phyloP scores from a whole-genome alignment of 2,329 filamentous ascomycete genomes.

The Thermothelomyces thermophilus region DNA sequence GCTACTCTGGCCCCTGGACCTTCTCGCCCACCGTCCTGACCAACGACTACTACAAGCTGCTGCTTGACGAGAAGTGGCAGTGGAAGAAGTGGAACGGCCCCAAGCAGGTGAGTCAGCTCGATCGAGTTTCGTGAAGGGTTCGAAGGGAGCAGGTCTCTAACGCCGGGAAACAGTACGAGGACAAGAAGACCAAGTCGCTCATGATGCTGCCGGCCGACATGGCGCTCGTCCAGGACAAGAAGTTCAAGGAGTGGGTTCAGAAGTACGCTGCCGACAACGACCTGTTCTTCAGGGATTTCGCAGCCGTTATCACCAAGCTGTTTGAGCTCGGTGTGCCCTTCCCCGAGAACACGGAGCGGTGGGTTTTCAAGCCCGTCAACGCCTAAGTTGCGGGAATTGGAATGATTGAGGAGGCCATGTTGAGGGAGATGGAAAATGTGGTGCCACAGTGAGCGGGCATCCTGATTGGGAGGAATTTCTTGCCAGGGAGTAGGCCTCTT shows the following conservation, averaged over 20 bases:
- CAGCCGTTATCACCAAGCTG: conserved; percentile 68
- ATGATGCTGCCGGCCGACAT: conserved; percentile 98
- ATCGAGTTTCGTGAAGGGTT: not conserved
- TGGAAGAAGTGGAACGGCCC: conserved; percentile 89
- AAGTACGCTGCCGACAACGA: conserved; percentile 89
- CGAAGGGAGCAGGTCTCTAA: not conserved
- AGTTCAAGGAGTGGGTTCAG: conserved; percentile 72
- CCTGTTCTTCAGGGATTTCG: conserved; percentile 89
- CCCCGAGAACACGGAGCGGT: conserved; percentile 53
- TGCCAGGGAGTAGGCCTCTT: not conserved
- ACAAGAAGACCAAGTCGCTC: conserved; percentile 75
- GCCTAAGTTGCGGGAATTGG: conserved; percentile 28
- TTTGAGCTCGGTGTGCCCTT: conserved; percentile 96
- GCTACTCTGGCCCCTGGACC: conserved; percentile 85
- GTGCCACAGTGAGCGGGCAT: too few species aligned
- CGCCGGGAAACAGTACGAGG: conserved; percentile 59
- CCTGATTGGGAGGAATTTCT: too few species aligned
- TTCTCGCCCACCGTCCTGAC: conserved; percentile 87
- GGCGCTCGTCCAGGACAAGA: conserved; percentile 80
- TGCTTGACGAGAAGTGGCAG: conserved; percentile 88
- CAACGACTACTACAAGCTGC: conserved; percentile 89
- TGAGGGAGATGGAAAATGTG: not conserved
- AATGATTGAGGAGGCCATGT: not conserved
- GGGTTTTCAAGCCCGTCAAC: conserved; percentile 55
- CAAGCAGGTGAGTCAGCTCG: conserved; percentile 47